A percentile compares a stretch with the other conserved stretches of the same genome.
These are phyloP conservation scores for Euphorbia lathyris DNA, from an alignment of 345 rosid genomes.

Conservation along the genomic window DNA sequence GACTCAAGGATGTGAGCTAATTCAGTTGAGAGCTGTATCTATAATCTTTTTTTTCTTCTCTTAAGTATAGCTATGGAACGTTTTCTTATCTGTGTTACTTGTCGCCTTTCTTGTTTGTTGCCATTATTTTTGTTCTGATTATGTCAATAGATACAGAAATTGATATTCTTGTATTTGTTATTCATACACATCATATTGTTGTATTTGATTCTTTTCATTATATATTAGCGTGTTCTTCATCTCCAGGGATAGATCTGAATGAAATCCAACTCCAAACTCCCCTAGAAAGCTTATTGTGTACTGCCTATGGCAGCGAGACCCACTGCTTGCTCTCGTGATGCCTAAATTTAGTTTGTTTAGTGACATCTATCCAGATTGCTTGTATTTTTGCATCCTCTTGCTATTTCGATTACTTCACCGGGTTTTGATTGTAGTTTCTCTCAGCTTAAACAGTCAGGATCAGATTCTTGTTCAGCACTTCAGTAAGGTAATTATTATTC, in stretches of 20 bases:
- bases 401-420: neutral
- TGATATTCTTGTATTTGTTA: slow-evolving; percentile 30
- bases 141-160: slow-evolving; percentile 22
- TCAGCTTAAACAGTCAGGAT: neutral
- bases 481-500: neutral
- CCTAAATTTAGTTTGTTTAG: neutral
- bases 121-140: slow-evolving; percentile 23
- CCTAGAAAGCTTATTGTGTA: neutral
- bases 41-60: slow-evolving; percentile 24
- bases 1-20: slow-evolving; percentile 87
- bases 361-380: neutral
- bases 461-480: neutral
- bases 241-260: neutral
- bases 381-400: neutral
- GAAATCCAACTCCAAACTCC: slow-evolving; percentile 13
- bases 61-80: slow-evolving; percentile 7
- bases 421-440: neutral
- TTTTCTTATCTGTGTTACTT: slow-evolving; percentile 7
- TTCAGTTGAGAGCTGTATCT: slow-evolving; percentile 23
- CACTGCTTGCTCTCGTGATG: neutral
- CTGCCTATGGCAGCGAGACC: neutral
- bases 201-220: slow-evolving; percentile 21
- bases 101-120: slow-evolving; percentile 24
- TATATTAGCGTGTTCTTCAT: slow-evolving; percentile 10
- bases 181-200: slow-evolving; percentile 20